phyloP scores from a whole-genome alignment of 129 eudicot genomes.

The Kitagawia praeruptora region DNA sequence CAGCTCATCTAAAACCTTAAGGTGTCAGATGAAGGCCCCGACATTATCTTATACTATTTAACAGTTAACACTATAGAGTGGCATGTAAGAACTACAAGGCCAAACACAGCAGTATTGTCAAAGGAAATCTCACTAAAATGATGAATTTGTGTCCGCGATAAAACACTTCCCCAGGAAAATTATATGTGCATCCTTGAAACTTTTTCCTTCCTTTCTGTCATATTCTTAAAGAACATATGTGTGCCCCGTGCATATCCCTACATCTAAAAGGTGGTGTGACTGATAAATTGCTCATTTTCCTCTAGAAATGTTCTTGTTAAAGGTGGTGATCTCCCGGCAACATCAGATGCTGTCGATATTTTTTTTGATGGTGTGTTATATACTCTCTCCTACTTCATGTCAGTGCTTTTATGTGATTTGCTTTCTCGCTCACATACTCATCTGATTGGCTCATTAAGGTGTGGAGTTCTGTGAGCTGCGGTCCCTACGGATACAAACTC shows the following conservation, averaged over 20 bases:
- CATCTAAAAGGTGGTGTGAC: conserved; percentile 1
- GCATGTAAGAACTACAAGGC: background rate
- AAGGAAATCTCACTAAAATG: background rate
- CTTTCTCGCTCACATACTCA: background rate
- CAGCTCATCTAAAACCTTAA: too few species aligned
- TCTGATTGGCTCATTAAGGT: background rate
- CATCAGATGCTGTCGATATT: conserved; percentile 74
- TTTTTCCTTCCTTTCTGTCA: background rate
- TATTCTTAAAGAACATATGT: background rate
- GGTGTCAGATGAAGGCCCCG: too few species aligned
- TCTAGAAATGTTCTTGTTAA: conserved; percentile 84
- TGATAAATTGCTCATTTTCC: background rate
- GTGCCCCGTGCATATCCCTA: background rate
- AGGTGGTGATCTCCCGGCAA: conserved; percentile 85
- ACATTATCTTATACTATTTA: too few species aligned
- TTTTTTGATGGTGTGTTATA: conserved; percentile 61
- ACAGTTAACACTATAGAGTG: background rate
- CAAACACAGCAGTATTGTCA: background rate
- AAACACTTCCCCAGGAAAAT: background rate
- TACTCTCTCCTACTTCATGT: background rate
- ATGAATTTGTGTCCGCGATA: background rate
- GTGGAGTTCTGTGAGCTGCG: conserved; percentile 61
- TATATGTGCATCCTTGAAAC: background rate
- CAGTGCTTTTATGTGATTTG: background rate
- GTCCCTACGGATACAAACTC: conserved; percentile 55